Evolutionary conservation across 2,329 filamentous ascomycete species (phyloP), one percentile per base, ranked within the genome.

Genomic region (Plectosphaerella cucumerina): DNA sequence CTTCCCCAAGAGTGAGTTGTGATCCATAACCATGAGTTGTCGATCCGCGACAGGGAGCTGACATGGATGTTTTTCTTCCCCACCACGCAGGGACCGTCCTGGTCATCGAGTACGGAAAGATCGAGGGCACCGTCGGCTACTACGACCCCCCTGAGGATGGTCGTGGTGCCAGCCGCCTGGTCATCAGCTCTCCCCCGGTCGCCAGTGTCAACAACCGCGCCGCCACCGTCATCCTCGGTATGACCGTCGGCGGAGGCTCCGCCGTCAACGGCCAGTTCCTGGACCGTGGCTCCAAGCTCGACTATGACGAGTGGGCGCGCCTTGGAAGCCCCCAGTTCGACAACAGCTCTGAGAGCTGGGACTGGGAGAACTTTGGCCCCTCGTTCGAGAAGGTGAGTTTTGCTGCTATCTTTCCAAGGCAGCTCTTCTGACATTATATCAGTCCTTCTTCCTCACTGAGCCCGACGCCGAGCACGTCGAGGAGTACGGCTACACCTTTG

Each of bases 211-310:
- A 60, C 46, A 63, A 63, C 55, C 53, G 53, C 39, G 49, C 57
- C 5, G 63, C 61, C 9, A 53, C 53, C 2, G 56, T 69, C 9
- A 53, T 60, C 9, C 63, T 65, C 17, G 68, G 67, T 6, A 63
- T 64, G 53, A 63, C 61, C 9, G 59, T 71, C 3, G 69, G 69
- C 6, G 69, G 69, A 34, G 62, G 64, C 46, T 69, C 66, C 5
- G 60, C 66, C 23, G 56, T 68, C 47, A 71, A 71, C 48, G 68
- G 68, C 6, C 65, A 66, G 62, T 65, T 70, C 58, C 66, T 70
- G 48, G 67, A 71, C 51, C 63, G 69, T 15, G 63, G 62, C 2
- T 64, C 65, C 3, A 62, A 61, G 14, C 58, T 58, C 50, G 68
- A 71, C 56, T 66, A 67, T 47, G 62, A 71, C 48, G 63, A 65